Evolutionary conservation across 306 rosid species (phyloP), one percentile per base, ranked within the genome.

Genomic region (Castanea mollissima): DNA sequence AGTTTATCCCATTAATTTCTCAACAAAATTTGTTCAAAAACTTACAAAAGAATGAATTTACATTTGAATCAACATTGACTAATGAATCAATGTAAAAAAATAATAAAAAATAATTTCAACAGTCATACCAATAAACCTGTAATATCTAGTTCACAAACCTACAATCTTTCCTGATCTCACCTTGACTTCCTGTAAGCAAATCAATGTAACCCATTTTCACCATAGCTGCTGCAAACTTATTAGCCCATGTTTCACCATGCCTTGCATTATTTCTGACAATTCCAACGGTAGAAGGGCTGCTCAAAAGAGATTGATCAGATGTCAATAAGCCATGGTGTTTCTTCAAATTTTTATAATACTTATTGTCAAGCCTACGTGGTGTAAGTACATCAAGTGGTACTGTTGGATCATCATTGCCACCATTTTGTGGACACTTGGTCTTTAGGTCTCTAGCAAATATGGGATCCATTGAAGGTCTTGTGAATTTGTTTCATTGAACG

Each of bases 391-490:
- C 75, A 41, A 49, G 60, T 34, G 83, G 68, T 54, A 74, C 69
- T 1, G 25, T 10, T 4, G 78, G 54, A 55, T 74, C 78, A 32
- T 9, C 57, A 23, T 35, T 57, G 10, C 29, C 49, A 29, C 57
- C 46, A 71, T n/a, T 11, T 71, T 29, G 23, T 41, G 78, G 77
- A 19, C 77, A 74, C 46, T 31, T 57, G 0, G n/a, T 14, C 21
- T 74, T 74, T 35, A 74, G 58, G n/a, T 1, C 2, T 31, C 11
- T n/a, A 10, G 78, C 78, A 20, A 74, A 56, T 1, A 13, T 56
- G 25, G 68, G 78, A 18, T 74, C 54, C 55, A 74, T 32, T 20
- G 78, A 74, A 35, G 78, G 78, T 74, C 78, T 74, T 74, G 78
- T 10, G 56, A 25, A 15, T 75, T 55, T 7, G 77, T 74, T 32